Evolutionary conservation across 495 filamentous ascomycete genomes (phyloP).

Genomic region (Penicillium pancosmium): DNA sequence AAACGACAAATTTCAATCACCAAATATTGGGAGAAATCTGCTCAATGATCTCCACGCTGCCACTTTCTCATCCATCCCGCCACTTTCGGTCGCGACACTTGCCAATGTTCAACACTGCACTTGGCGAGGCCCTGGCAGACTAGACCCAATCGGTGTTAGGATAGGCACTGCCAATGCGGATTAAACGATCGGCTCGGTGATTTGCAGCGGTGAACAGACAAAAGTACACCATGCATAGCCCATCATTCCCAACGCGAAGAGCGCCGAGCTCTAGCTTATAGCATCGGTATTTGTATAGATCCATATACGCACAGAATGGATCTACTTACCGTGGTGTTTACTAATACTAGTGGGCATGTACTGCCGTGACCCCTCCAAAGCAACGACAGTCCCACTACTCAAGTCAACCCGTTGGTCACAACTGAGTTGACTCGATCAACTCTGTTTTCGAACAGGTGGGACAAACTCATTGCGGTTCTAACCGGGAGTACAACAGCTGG

Average conservation of each 20-base stretch:
- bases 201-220: conserved; percentile 6
- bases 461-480: background rate
- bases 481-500: background rate
- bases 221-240: background rate
- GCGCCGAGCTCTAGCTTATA: background rate
- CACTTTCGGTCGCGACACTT: background rate
- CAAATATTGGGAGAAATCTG: background rate
- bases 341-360: too few relatives aligned
- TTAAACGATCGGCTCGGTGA: conserved; percentile 6
- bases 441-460: background rate
- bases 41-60: background rate
- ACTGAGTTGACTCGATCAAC: background rate
- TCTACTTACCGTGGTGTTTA: too few relatives aligned
- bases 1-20: background rate
- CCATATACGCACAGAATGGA: too few relatives aligned
- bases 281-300: too few relatives aligned
- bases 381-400: background rate
- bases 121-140: background rate
- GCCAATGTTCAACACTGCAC: background rate
- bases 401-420: background rate
- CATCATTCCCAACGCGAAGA: background rate
- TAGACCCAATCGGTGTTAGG: conserved; percentile 14
- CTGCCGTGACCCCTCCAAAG: background rate
- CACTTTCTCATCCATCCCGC: background rate
- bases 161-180: background rate